These are phyloP conservation scores for Crassisporium funariophilum DNA, from an alignment of 768 basidiomycete genomes.

Conservation along the genomic window DNA sequence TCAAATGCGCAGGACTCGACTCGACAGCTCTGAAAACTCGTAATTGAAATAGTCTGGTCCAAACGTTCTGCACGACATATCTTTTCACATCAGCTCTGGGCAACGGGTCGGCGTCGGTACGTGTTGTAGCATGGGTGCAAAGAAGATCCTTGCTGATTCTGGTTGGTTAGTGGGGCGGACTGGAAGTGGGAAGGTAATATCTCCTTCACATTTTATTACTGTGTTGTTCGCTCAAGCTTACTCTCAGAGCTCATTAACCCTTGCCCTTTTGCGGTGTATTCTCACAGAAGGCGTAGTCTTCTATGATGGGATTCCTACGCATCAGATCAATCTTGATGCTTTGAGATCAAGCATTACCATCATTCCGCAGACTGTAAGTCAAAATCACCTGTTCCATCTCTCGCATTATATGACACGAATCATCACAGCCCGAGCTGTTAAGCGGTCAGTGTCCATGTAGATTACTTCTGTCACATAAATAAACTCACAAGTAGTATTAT, in stretches of 20 bases:
- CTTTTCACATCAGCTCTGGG: constrained; percentile 53
- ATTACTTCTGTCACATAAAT: not conserved
- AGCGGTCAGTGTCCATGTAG: constrained; percentile 40
- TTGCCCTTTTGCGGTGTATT: constrained; percentile 59
- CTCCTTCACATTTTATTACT: not conserved
- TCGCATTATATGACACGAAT: constrained; percentile 38
- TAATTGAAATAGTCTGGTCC: constrained; percentile 38
- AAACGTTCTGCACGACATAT: constrained; percentile 54
- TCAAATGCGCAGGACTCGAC: not conserved
- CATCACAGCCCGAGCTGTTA: constrained; percentile 46
- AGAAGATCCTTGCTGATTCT: not conserved
- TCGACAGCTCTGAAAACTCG: not conserved
- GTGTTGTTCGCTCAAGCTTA: constrained; percentile 55
- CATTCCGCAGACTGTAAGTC: constrained; percentile 48
- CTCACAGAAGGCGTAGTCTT: constrained; percentile 55
- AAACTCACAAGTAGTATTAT: constrained; percentile 29
- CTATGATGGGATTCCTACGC: constrained; percentile 54
- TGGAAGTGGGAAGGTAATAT: constrained; percentile 45
- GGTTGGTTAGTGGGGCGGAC: constrained; percentile 41
- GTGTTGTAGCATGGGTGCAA: not conserved
- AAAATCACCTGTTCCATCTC: constrained; percentile 30
- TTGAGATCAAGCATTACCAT: constrained; percentile 62
- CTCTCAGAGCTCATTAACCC: too few species aligned
- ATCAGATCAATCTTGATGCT: constrained; percentile 53
- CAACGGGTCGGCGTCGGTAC: constrained; percentile 54